Evolutionary conservation across 495 filamentous ascomycete species (phyloP).

Genomic region (Aspergillus nanangensis): DNA sequence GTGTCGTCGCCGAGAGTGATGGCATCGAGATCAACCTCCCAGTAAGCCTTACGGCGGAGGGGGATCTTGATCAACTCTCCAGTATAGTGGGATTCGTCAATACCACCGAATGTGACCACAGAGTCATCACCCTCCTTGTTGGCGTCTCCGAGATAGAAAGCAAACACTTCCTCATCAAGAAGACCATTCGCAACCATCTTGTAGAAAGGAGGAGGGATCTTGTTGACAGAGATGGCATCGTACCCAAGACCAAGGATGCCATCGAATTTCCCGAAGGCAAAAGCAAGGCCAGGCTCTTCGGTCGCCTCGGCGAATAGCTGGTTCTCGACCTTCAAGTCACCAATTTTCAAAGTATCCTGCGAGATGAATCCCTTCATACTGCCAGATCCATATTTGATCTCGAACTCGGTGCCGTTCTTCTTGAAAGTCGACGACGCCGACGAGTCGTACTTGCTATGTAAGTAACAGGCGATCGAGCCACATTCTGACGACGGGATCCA

Average conservation of each 20-base stretch:
- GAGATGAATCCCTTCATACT: conserved; percentile 93
- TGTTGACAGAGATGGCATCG: conserved; percentile 93
- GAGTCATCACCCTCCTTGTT: conserved; percentile 72
- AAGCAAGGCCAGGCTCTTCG: conserved; percentile 88
- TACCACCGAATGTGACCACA: conserved; percentile 87
- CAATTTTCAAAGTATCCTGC: conserved; percentile 77
- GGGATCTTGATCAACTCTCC: conserved; percentile 91
- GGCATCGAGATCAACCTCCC: conserved; percentile 95
- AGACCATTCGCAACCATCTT: conserved; percentile 85
- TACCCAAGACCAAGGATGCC: conserved; percentile 96
- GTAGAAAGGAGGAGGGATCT: conserved; percentile 93
- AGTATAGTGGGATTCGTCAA: conserved; percentile 79
- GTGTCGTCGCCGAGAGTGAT: conserved; percentile 80
- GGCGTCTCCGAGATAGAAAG: conserved; percentile 87
- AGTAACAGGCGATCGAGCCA: conserved; percentile 95
- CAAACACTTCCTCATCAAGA: conserved; percentile 89
- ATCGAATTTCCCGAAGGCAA: conserved; percentile 97
- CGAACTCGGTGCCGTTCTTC: conserved; percentile 86
- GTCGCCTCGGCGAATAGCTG: conserved; percentile 97
- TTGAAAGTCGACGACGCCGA: conserved; percentile 87
- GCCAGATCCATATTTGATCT: conserved; percentile 94
- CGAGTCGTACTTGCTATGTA: conserved; percentile 95
- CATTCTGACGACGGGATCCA: conserved; percentile 94
- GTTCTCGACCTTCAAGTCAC: conserved; percentile 78
- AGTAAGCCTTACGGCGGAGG: conserved; percentile 97